Percentiles rank a stretch among this genome's conserved stretches.
These are phyloP conservation scores for Salix dunnii DNA, from an alignment of 345 rosid genomes.

Conservation along the genomic window DNA sequence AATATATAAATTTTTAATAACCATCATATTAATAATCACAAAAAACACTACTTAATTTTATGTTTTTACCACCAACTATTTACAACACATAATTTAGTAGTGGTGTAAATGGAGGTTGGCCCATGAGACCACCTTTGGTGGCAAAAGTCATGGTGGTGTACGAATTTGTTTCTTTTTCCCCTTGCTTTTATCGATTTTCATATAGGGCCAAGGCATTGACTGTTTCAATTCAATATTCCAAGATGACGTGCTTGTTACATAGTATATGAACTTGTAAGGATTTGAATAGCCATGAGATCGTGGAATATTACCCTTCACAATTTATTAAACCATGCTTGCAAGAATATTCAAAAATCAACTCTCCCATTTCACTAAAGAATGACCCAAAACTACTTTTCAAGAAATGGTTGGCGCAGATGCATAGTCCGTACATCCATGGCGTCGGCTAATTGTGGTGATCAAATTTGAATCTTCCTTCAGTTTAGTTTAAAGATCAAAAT, in stretches of 20 bases:
- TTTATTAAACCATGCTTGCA: neutral
- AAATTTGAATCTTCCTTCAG: neutral
- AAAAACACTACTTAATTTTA: fast-evolving
- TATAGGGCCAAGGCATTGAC: neutral
- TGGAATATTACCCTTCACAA: neutral
- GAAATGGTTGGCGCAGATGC: neutral
- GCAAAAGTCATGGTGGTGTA: neutral
- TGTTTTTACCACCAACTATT: too few relatives aligned
- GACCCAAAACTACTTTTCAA: neutral
- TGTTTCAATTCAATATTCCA: neutral
- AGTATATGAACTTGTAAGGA: neutral
- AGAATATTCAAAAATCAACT: too few relatives aligned
- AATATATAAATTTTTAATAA: too few relatives aligned
- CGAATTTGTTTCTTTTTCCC: neutral
- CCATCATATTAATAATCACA: too few relatives aligned
- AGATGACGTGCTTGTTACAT: neutral
- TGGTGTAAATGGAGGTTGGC: neutral
- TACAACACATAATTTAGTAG: too few relatives aligned
- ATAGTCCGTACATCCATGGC: neutral
- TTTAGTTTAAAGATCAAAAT: neutral
- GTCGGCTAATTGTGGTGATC: neutral
- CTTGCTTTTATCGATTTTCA: neutral
- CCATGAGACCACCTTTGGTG: neutral
- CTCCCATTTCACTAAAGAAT: neutral
- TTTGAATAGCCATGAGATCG: neutral